Conservation (phyloP, 1,139 yeast species). For the Candida pseudocylindracea region DNA sequence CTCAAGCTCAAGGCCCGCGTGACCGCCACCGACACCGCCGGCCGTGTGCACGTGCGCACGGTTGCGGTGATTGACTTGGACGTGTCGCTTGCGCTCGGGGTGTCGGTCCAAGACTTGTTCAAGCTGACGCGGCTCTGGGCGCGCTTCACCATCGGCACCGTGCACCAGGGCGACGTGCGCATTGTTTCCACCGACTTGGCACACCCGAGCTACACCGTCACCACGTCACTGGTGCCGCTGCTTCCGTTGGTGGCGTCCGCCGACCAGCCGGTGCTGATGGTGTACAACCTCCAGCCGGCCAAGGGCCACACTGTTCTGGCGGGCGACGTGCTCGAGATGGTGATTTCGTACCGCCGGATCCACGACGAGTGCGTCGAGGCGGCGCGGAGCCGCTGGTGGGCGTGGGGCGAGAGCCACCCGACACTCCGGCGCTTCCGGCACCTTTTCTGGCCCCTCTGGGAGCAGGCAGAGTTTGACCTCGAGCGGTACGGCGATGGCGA, state of each 20-base stretch:
- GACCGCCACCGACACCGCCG: too few species aligned
- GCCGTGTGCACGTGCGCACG: too few species aligned
- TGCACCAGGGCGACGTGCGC: slow-evolving; percentile 13
- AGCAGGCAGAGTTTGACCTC: slow-evolving; percentile 12
- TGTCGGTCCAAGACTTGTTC: slow-evolving; percentile 61
- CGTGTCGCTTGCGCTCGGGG: slow-evolving; percentile 33
- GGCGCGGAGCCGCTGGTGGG: slow-evolving; percentile 3
- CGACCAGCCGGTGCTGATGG: slow-evolving; percentile 47
- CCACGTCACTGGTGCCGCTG: slow-evolving; percentile 28
- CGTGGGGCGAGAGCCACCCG: slow-evolving; percentile 2
- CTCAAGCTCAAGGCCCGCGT: too few species aligned
- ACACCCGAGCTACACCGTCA: slow-evolving; percentile 10
- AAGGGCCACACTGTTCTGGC: slow-evolving; percentile 5
- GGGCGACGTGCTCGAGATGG: slow-evolving; percentile 17
- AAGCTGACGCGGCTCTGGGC: slow-evolving; percentile 31
- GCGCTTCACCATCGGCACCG: slow-evolving; percentile 44
- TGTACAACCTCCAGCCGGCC: slow-evolving; percentile 23
- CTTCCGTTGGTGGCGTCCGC: slow-evolving; percentile 20
- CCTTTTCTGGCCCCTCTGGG: slow-evolving; percentile 9
- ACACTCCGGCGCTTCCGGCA: slow-evolving; percentile 7
- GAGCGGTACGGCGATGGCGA: slow-evolving; percentile 15
- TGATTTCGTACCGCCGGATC: slow-evolving; percentile 21
- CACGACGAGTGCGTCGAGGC: slow-evolving; percentile 16
- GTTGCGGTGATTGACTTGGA: slow-evolving; percentile 13
- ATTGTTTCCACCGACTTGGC: too few species aligned